These are phyloP conservation scores for Henningerozyma blattae DNA, from an alignment of 805 yeast species.

Conservation along the genomic window DNA sequence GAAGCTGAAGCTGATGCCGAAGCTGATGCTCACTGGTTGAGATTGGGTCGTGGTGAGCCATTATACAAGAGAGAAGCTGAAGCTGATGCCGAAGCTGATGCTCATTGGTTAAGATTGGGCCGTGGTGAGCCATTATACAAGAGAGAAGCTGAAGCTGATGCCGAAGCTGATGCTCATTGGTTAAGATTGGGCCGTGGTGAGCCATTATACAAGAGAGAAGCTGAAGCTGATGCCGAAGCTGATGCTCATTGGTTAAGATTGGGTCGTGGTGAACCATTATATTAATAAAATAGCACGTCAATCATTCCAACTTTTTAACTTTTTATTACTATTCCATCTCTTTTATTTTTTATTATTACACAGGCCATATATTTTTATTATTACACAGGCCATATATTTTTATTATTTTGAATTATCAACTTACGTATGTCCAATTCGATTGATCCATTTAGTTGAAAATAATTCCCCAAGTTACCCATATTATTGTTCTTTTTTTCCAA, in stretches of 20 bases:
- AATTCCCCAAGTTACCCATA: too few relatives aligned
- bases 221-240: conserved; percentile 8
- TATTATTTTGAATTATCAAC: too few relatives aligned
- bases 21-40: conserved; percentile 19
- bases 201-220: conserved; percentile 16
- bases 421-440: too few relatives aligned
- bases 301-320: too few relatives aligned
- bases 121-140: conserved; percentile 19
- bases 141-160: conserved; percentile 9
- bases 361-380: too few relatives aligned
- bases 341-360: too few relatives aligned
- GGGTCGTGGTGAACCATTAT: conserved; percentile 7
- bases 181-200: conserved; percentile 12
- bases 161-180: conserved; percentile 15
- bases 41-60: conserved; percentile 16
- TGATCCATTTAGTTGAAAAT: too few relatives aligned
- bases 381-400: too few relatives aligned
- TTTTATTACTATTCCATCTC: too few relatives aligned
- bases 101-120: conserved; percentile 16
- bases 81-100: conserved; percentile 16
- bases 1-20: conserved; percentile 14
- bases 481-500: too few relatives aligned
- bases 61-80: conserved; percentile 22
- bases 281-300: too few relatives aligned
- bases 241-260: conserved; percentile 9